Base-by-base conservation (phyloP, 306 rosid species). In the Sicyos edulis region DNA sequence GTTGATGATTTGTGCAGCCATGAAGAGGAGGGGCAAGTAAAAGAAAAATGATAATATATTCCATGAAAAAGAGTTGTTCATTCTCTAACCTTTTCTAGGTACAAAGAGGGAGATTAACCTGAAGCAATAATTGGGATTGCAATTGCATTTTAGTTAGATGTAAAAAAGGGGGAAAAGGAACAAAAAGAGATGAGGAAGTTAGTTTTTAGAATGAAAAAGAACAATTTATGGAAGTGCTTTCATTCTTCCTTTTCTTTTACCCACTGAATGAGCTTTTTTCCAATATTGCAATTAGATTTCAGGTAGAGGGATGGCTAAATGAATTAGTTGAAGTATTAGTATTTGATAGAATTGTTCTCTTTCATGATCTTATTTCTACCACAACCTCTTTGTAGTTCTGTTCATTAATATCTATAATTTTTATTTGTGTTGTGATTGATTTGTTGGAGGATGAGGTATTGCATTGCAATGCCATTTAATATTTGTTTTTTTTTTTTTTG, bases 131-230 rank as follows among this genome's bases (percentile, higher is more conserved):
- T 79, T 80, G 90, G 80, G 79, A 79, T 74, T 92, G 80, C 77
- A 78, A 82, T 83, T 83, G 80, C 80, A 80, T 83, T 83, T 82
- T 85, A 73, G 79, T 80, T 81, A 80, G 82, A 80, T 80, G 78
- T 81, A 42, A 42, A 42, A 42, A 42, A 42, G 70, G 9, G 1
- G 8, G 26, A 2, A 17, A 62, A 16, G 7, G 17, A 34, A 11
- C 19, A 1, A 37, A 63, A n/a, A 62, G 40, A 29, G 10, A 37
- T 49, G 70, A 79, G 78, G 79, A 72, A 81, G 22, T 52, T 51
- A 26, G 72, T 6, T 45, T 70, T 51, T 4, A 21, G 24, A 37
- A 7, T 37, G 73, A 13, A 6, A 26, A 57, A 59, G 24, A 69
- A 14, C 57, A 15, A 69, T 26, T 70, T 5, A 52, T 50, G 74